Conservation (phyloP, 495 filamentous ascomycete genomes). For the Penicillium waksmanii region DNA sequence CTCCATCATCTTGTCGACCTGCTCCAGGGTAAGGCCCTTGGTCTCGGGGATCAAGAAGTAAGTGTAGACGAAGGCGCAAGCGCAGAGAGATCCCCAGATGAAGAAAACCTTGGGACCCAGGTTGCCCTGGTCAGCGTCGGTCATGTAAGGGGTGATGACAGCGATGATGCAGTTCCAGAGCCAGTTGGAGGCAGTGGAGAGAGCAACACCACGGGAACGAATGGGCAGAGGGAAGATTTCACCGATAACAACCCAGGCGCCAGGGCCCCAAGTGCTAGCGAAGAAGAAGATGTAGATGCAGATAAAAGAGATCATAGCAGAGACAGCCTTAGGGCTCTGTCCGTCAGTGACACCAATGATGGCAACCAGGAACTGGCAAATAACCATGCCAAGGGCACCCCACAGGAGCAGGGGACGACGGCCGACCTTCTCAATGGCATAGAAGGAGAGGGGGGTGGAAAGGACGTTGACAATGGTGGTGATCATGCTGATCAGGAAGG, state of each 20-base stretch:
- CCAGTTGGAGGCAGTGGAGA: constrained; percentile 87
- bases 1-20: constrained; percentile 90
- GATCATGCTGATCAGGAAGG: constrained; percentile 80
- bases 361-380: constrained; percentile 85
- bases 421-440: constrained; percentile 77
- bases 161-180: constrained; percentile 79
- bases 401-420: constrained; percentile 82
- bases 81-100: constrained; percentile 78
- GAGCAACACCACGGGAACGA: constrained; percentile 76
- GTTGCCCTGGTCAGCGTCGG: constrained; percentile 66
- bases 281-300: constrained; percentile 80
- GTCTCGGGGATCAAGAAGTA: constrained; percentile 86
- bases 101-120: constrained; percentile 82
- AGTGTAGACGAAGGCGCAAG: constrained; percentile 66
- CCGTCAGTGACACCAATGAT: constrained; percentile 69
- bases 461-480: constrained; percentile 84
- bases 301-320: constrained; percentile 75
- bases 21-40: constrained; percentile 85
- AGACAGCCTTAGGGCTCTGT: constrained; percentile 54
- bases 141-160: constrained; percentile 82
- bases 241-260: constrained; percentile 82
- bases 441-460: constrained; percentile 83
- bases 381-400: constrained; percentile 77
- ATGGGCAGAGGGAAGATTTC: constrained; percentile 88
- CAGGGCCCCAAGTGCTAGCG: constrained; percentile 73